phyloP scores from a whole-genome alignment of 2,329 filamentous ascomycete species.

The Aspergillus intermedius region DNA sequence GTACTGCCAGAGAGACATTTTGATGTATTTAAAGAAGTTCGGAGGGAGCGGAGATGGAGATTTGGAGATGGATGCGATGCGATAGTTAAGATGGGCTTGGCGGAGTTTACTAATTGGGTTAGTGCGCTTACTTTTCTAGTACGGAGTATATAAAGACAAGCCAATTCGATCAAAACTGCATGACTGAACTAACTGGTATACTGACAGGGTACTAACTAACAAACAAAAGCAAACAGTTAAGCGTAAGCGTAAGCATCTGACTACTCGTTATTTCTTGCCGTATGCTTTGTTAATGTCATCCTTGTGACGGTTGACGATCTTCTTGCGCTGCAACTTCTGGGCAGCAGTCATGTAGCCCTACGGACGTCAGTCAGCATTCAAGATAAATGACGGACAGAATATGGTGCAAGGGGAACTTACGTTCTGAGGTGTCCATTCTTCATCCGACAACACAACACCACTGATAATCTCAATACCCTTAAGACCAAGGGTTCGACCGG shows the following conservation, averaged over 20 bases:
- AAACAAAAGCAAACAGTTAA: slow-evolving; percentile 4
- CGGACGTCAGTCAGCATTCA: slow-evolving; percentile 18
- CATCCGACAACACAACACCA: slow-evolving; percentile 40
- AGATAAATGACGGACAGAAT: neutral
- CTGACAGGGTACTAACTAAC: too few species aligned
- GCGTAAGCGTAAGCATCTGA: slow-evolving; percentile 5
- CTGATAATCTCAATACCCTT: slow-evolving; percentile 38
- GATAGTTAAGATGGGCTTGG: too few species aligned
- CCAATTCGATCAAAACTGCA: too few species aligned
- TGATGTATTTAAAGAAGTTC: neutral
- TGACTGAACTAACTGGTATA: too few species aligned
- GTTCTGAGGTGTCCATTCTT: slow-evolving; percentile 41
- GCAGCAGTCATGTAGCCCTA: slow-evolving; percentile 62
- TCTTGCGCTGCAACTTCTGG: slow-evolving; percentile 66
- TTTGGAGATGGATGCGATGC: too few species aligned
- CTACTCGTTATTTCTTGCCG: slow-evolving; percentile 33
- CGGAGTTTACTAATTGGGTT: too few species aligned
- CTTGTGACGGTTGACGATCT: slow-evolving; percentile 57
- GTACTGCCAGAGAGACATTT: slow-evolving; percentile 37
- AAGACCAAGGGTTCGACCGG: slow-evolving; percentile 31
- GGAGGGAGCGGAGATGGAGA: too few species aligned
- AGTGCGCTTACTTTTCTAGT: too few species aligned
- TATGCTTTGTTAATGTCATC: slow-evolving; percentile 59
- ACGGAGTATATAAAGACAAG: too few species aligned
- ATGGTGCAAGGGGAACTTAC: slow-evolving; percentile 19